Percentiles rank a stretch among this genome's conserved stretches.
Conservation (phyloP, 2,329 filamentous ascomycete species). For the Massarina eburnea region DNA sequence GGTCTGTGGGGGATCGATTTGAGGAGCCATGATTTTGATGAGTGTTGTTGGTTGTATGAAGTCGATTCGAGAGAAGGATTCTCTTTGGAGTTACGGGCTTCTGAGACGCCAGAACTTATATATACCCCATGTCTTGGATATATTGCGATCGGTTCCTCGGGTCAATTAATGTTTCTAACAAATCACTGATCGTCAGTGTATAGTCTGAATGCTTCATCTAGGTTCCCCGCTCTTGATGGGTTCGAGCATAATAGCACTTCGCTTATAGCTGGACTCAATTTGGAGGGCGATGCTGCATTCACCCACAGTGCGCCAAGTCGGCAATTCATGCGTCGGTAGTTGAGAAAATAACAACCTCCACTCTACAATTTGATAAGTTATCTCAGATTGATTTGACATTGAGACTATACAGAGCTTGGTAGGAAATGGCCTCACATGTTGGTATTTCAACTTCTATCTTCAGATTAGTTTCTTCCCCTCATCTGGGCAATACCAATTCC, state of each 20-base stretch:
- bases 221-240: slow-evolving; percentile 21
- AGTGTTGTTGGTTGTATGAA: slow-evolving; percentile 1
- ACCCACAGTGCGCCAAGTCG: slow-evolving; percentile 19
- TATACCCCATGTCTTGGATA: slow-evolving; percentile 5
- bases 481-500: not conserved
- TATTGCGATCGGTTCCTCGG: slow-evolving; percentile 2
- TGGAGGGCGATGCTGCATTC: slow-evolving; percentile 11
- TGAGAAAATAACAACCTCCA: not conserved
- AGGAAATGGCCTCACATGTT: no score
- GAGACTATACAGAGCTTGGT: no score
- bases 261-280: no score
- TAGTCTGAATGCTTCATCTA: slow-evolving; percentile 10
- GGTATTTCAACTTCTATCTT: slow-evolving; percentile 1
- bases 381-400: no score
- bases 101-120: slow-evolving; percentile 11
- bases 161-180: slow-evolving; percentile 2
- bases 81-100: slow-evolving; percentile 4
- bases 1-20: slow-evolving; percentile 20
- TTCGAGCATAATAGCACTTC: not conserved
- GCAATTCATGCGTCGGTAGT: slow-evolving; percentile 6
- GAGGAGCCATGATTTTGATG: slow-evolving; percentile 23
- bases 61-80: slow-evolving; percentile 4
- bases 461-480: not conserved
- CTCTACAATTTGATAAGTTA: slow-evolving; percentile 4
- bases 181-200: slow-evolving; percentile 11